phyloP scores from a whole-genome alignment of 768 basidiomycete genomes.

The Ramaria sp. region DNA sequence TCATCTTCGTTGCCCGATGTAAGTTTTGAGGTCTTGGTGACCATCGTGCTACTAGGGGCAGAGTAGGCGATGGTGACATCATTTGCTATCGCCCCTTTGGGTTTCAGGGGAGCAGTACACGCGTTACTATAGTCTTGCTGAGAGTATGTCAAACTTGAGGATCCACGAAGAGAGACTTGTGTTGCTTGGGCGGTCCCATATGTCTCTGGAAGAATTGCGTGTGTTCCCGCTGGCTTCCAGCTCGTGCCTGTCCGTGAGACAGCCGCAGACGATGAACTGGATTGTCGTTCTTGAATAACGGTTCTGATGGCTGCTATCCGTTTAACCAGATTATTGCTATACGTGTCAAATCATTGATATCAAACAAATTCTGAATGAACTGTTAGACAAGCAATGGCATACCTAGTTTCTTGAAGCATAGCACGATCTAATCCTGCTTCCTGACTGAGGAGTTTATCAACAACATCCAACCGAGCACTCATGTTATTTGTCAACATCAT shows the following conservation, averaged over 20 bases:
- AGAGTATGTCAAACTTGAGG: background rate
- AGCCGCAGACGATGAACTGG: background rate
- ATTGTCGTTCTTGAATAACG: background rate
- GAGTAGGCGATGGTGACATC: no score
- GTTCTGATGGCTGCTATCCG: constrained; percentile 3
- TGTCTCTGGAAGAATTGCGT: background rate
- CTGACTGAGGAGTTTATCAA: constrained; percentile 4
- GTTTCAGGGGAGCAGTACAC: no score
- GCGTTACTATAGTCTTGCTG: no score
- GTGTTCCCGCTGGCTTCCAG: background rate
- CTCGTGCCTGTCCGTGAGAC: background rate
- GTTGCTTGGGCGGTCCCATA: background rate
- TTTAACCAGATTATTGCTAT: constrained; percentile 3
- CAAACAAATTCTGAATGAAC: background rate
- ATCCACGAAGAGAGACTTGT: background rate
- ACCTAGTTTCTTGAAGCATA: constrained; percentile 9
- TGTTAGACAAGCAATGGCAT: background rate
- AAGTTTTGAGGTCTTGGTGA: no score
- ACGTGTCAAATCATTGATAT: background rate
- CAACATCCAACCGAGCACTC: constrained; percentile 2
- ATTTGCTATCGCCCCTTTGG: no score
- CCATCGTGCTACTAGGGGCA: no score
- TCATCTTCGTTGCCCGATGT: background rate
- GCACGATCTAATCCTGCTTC: constrained; percentile 4
- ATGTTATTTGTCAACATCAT: constrained; percentile 6